A percentile compares a stretch with the other conserved stretches of the same genome.
These are phyloP conservation scores for Colletotrichum sp. DNA, from an alignment of 2,329 filamentous ascomycete species.

Conservation along the genomic window DNA sequence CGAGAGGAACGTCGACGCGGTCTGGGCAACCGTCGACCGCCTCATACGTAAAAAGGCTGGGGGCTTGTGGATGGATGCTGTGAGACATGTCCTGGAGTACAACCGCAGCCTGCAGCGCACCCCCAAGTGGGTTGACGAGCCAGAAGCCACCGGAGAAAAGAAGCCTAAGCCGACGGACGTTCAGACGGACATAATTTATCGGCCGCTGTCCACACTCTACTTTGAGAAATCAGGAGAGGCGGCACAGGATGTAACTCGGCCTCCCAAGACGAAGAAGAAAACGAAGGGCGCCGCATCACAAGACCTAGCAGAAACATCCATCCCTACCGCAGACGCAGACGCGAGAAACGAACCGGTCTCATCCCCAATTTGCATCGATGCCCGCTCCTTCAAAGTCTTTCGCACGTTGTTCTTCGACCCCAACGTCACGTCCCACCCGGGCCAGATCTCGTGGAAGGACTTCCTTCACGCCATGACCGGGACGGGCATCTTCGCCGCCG, in stretches of 20 bases:
- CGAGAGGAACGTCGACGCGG: constrained; percentile 50
- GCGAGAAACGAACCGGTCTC: too few species aligned
- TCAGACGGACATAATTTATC: background rate
- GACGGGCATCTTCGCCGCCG: constrained; percentile 49
- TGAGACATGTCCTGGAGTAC: constrained; percentile 33
- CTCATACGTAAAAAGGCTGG: constrained; percentile 15
- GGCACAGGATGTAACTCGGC: background rate
- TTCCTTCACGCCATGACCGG: constrained; percentile 57
- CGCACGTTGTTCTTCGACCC: constrained; percentile 46
- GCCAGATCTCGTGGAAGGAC: constrained; percentile 58
- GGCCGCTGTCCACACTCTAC: constrained; percentile 29
- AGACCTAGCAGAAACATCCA: too few species aligned
- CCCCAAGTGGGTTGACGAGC: constrained; percentile 47
- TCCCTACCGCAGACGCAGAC: background rate
- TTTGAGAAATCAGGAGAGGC: background rate
- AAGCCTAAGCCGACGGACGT: background rate
- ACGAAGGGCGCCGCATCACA: background rate
- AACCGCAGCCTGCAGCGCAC: constrained; percentile 49
- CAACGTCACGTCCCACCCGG: constrained; percentile 37
- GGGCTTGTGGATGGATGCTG: constrained; percentile 28
- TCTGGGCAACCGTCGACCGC: constrained; percentile 41
- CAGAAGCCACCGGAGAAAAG: constrained; percentile 5
- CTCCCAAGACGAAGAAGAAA: constrained; percentile 25
- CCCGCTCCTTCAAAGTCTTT: constrained; percentile 38
- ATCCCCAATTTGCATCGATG: constrained; percentile 29